Evolutionary conservation across 805 yeast genomes (phyloP), one percentile per base, ranked within the genome.

Genomic region (Candida suzukii): DNA sequence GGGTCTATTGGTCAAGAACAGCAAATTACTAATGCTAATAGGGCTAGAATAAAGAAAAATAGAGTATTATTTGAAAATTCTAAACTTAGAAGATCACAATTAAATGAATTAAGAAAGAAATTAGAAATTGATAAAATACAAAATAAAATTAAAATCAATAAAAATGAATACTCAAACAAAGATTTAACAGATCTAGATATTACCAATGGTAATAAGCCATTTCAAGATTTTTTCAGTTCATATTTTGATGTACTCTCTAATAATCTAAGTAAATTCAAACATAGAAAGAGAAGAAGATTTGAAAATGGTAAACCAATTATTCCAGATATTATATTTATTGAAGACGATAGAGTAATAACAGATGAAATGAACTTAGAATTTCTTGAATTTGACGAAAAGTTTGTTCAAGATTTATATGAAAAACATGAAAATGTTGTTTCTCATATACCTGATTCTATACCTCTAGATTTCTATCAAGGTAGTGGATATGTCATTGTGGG

Each of bases 391-490:
- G 4, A 61, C 20, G 61, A 60, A 2, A 58, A 60, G 1, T 80
- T 78, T 48, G 51, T 77, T 16, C 46, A 48, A 1, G 67, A 68
- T 39, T 60, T 82, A 63, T 65, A 53, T 14, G 44, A 50, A 14
- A 69, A 79, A 17, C 88, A 82, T 57, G 41, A 49, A 10, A 53
- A 54, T 34, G 71, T 76, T 9, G 66, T 75, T 17, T 49, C 53
- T 2, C 58, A 61, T 20, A 56, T 81, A 53, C 86, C 84, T 0
- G 66, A 66, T 3, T 61, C 59, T 42, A 43, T 58, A 1, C 51
- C 55, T 2, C 40, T 45, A 3, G 19, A 42, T 5, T 53, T 54
- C 34, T 61, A 49, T 39, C 32, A 41, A 5, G 65, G 63, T 10
- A 42, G 40, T 33, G 65, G 65, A 9, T 60, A 60, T 38, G 72